Evolutionary conservation across 305 asterid genomes (phyloP), one percentile per base, ranked within the genome.

Genomic region (Nicotiana rustica): DNA sequence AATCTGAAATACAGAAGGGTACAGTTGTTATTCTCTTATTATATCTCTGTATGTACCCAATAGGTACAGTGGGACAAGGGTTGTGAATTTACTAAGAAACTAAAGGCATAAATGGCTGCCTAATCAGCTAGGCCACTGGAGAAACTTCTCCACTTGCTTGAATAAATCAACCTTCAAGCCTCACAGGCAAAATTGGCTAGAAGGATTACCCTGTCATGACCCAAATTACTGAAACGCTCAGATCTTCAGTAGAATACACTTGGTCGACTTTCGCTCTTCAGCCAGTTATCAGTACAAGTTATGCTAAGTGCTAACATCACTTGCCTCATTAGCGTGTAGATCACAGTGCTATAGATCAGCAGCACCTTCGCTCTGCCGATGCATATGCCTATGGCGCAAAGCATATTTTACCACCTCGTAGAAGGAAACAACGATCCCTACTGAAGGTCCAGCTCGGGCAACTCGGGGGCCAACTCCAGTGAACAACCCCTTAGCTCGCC

Each of bases 381-480:
- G 65, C 64, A 17, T 80, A 67, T 81, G 89, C 77, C 90, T 88
- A 31, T 86, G 84, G 60, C 87, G 86, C 91, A 93, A 79, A 5
- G 79, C 79, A 78, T 91, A 91, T 88, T 95, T 95, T 68, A 90
- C 96, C 21, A 89, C 91, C 86, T 95, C 97, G 14, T 95, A 95
- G 75, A 89, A 93, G n/a, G 97, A 93, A 84, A 93, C 95, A 36
- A 93, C 95, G 5, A 95, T 93, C 78, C 97, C 98, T 0, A 93
- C 96, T 2, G 97, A 93, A 31, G 97, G 98, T 29, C 98, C 97
- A 4, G 96, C 92, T 31, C 97, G 91, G 60, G 90, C 93, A 17
- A 93, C 91, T 67, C 97, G 92, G 7, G 97, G 93, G 10, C 97
- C 93, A 7, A 87, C 92, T 36, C 97, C 98, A 1, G 92, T 87